Conservation (phyloP, 768 basidiomycete species). For the Coprinopsis strossmayeri region DNA sequence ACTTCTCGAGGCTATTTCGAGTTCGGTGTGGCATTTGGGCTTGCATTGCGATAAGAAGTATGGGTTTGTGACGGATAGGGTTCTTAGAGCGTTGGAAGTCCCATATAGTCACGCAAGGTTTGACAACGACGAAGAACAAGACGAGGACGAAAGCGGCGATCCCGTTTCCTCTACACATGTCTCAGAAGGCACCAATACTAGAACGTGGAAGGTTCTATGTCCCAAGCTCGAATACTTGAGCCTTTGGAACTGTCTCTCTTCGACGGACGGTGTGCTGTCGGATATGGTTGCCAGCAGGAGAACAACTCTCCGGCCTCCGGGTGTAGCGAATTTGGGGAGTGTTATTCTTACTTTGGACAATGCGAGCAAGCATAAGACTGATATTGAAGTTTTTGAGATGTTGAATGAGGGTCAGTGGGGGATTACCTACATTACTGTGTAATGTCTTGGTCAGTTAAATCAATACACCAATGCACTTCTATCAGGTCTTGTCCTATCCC, state of each 20-base stretch:
- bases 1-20: background rate
- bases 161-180: too few species aligned
- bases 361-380: background rate
- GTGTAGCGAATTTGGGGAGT: background rate
- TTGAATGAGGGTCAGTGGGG: constrained; percentile 3
- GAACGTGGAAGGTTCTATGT: background rate
- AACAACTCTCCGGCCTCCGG: background rate
- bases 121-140: too few species aligned
- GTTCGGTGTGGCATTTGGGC: background rate
- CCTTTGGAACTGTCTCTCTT: background rate
- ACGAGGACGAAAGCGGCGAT: too few species aligned
- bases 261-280: background rate
- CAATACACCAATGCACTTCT: too few species aligned
- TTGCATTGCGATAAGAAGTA: background rate
- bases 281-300: constrained; percentile 1
- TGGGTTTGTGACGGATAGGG: background rate
- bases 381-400: background rate
- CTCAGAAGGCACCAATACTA: background rate
- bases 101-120: background rate
- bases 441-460: too few species aligned
- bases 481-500: too few species aligned
- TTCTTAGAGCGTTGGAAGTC: background rate
- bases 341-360: background rate
- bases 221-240: background rate
- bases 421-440: background rate